phyloP scores from a whole-genome alignment of 2,329 filamentous ascomycete species.

The Tolypocladium endophyticum region DNA sequence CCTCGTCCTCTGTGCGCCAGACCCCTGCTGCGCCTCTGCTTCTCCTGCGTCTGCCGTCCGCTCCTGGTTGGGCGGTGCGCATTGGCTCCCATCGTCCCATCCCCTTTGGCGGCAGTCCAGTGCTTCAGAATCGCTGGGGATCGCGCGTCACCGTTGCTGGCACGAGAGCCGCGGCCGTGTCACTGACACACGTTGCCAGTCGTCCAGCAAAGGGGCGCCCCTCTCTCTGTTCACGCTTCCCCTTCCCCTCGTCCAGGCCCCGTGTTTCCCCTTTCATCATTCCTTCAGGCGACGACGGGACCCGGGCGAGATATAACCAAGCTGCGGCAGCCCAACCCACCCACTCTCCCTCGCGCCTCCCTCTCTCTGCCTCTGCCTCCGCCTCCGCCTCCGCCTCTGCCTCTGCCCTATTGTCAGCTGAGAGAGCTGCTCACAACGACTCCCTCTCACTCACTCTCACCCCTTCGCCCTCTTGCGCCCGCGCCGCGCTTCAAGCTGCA shows the following conservation, averaged over 20 bases:
- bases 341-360: neutral
- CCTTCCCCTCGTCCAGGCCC: neutral
- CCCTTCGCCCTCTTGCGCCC: neutral
- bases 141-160: neutral
- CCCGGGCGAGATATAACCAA: neutral
- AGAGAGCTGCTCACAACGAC: neutral
- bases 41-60: constrained; percentile 1
- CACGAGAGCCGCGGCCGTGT: neutral
- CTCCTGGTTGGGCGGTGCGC: neutral
- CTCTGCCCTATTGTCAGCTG: neutral
- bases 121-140: constrained; percentile 7
- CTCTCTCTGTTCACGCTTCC: neutral
- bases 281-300: neutral
- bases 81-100: constrained; percentile 3
- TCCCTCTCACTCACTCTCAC: neutral
- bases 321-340: neutral
- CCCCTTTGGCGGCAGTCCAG: constrained; percentile 7
- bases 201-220: neutral
- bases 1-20: neutral
- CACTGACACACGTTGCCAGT: neutral
- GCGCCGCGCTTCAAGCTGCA: neutral
- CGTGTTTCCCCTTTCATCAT: neutral
- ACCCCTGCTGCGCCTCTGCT: neutral
- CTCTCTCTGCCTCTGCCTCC: neutral
- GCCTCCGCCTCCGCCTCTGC: neutral